phyloP scores from a whole-genome alignment of 345 rosid species.

The Ceriops decandra region DNA sequence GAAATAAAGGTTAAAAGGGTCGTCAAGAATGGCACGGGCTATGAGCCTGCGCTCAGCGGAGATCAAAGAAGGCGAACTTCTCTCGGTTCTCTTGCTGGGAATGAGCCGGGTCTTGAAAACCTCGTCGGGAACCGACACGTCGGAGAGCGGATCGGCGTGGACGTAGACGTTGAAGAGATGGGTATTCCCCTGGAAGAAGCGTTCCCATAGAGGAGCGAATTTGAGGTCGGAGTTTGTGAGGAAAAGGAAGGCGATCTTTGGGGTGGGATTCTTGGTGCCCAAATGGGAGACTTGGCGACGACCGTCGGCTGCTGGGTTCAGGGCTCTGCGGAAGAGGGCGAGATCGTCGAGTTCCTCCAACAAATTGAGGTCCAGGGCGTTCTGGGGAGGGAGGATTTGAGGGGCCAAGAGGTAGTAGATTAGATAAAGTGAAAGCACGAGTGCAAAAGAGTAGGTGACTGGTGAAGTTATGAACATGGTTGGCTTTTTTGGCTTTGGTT shows the following conservation, averaged over 20 bases:
- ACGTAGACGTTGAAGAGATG: conserved; percentile 67
- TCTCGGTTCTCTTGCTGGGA: conserved; percentile 52
- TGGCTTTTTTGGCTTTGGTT: not conserved
- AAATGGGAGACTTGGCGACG: conserved; percentile 33
- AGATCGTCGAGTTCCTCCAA: conserved; percentile 57
- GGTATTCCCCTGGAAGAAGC: conserved; percentile 52
- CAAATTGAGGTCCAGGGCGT: conserved; percentile 14
- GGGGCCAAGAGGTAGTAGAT: conserved; percentile 44
- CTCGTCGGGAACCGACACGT: conserved; percentile 24
- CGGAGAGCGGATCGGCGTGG: conserved; percentile 63
- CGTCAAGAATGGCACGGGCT: conserved; percentile 73
- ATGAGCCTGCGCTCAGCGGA: conserved; percentile 74
- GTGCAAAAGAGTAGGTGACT: conserved; percentile 39
- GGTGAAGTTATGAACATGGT: conserved; percentile 51
- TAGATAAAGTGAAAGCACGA: conserved; percentile 53
- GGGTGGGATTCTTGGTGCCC: conserved; percentile 36
- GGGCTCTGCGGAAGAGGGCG: conserved; percentile 59
- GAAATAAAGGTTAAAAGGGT: conserved; percentile 72
- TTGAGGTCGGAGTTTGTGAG: conserved; percentile 79
- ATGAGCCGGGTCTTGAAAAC: conserved; percentile 48
- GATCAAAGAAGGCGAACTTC: conserved; percentile 66
- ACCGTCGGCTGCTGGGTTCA: conserved; percentile 13
- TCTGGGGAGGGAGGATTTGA: conserved; percentile 24
- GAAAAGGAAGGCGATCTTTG: conserved; percentile 89
- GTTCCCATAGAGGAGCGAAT: conserved; percentile 74